phyloP scores from a whole-genome alignment of 2,329 filamentous ascomycete genomes.

The Alternaria angustiovoidea region DNA sequence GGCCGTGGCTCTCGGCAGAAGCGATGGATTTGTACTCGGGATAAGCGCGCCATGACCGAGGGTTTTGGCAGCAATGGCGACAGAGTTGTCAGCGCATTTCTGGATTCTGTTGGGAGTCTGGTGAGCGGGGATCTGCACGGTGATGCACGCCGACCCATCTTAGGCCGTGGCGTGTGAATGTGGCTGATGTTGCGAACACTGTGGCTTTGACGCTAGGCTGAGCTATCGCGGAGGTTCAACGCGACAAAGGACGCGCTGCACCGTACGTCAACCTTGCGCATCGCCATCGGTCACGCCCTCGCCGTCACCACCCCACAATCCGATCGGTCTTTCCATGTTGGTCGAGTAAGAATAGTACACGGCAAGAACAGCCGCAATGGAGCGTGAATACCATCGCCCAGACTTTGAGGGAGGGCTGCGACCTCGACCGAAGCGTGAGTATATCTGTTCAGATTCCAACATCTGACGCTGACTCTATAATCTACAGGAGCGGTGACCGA shows the following conservation, averaged over 20 bases:
- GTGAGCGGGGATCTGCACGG: conserved; percentile 25
- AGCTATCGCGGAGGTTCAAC: conserved; percentile 8
- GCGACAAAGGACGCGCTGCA: conserved; percentile 18
- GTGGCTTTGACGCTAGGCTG: conserved; percentile 10
- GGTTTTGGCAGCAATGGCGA: conserved; percentile 15
- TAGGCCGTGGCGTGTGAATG: conserved; percentile 13
- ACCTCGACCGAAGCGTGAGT: conserved; percentile 49
- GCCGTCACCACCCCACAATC: not conserved
- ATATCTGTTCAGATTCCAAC: not conserved
- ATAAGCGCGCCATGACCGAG: conserved; percentile 20
- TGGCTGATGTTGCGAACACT: conserved; percentile 8
- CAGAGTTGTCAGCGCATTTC: conserved; percentile 17
- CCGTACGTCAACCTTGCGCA: conserved; percentile 7
- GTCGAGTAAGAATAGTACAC: not conserved
- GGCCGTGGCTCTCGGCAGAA: conserved; percentile 22
- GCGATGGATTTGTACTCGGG: conserved; percentile 9
- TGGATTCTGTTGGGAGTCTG: conserved; percentile 30
- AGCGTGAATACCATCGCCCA: conserved; percentile 47
- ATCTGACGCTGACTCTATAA: conserved; percentile 4
- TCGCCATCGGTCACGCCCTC: not conserved
- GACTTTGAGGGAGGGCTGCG: conserved; percentile 46
- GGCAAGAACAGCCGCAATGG: conserved; percentile 37
- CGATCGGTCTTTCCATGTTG: conserved; percentile 11
- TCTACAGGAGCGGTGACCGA: conserved; percentile 85
- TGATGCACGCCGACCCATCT: conserved; percentile 21